A percentile compares a stretch with the other conserved stretches of the same genome.
These are phyloP conservation scores for Psilocybe subaeruginosa DNA, from an alignment of 768 basidiomycete genomes.

Conservation along the genomic window DNA sequence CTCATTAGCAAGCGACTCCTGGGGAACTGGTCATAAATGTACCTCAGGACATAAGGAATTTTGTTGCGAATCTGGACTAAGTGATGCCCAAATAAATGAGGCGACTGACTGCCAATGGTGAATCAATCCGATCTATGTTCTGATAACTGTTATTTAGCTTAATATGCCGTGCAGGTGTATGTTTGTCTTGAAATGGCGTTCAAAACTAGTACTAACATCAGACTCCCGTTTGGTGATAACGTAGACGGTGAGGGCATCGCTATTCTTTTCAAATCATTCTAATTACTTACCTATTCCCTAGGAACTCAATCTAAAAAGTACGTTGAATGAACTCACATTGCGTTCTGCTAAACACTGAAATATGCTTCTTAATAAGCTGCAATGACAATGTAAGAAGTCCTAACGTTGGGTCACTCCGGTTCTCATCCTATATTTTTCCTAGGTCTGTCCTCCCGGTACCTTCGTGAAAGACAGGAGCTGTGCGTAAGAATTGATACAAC, in stretches of 20 bases:
- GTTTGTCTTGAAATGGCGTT: background rate
- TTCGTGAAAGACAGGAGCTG: background rate
- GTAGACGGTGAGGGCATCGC: background rate
- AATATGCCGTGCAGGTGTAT: background rate
- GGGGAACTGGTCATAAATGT: background rate
- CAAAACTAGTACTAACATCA: background rate
- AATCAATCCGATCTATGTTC: background rate
- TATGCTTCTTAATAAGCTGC: background rate
- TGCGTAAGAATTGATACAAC: background rate
- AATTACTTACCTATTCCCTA: background rate
- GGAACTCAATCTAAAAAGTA: background rate
- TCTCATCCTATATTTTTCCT: no score
- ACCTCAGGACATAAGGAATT: background rate
- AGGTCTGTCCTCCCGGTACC: background rate
- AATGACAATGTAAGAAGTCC: background rate
- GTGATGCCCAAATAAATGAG: background rate
- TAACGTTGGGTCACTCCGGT: no score
- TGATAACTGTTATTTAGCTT: background rate
- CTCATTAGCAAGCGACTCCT: background rate
- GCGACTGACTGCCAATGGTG: background rate
- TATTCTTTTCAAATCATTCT: background rate
- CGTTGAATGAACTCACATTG: background rate
- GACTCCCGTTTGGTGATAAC: background rate
- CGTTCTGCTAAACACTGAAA: background rate
- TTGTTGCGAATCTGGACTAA: background rate